Base-by-base conservation (phyloP, 257 asterid genomes). In the Solanum neorickii region DNA sequence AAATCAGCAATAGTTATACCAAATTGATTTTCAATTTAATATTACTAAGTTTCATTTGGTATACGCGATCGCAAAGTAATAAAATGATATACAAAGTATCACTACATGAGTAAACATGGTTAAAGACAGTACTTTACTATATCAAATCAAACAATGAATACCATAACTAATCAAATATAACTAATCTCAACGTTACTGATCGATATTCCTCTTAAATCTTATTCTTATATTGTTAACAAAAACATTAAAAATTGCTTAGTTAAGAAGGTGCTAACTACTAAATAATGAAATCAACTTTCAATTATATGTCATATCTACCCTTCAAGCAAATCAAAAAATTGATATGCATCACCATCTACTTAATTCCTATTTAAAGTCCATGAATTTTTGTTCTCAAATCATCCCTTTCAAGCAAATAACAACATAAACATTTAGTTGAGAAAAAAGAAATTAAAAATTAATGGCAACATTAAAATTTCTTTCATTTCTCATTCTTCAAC, bases 391-490 rank as follows among this genome's bases (percentile, higher is more conserved):
- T 35, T 12, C 12, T 2, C 25, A 9, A 62, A 62, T 59, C 77
- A 84, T 44, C 77, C 21, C 46, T 15, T 37, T 29, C 76, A 29
- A 69, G 29, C 74, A 56, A 59, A 66, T n/a, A 82, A 56, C 12
- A 29, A 13, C 18, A 56, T 18, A 18, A 7, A 83, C 18, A 44
- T 83, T n/a, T 66, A 12, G 33, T n/a, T 66, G 33, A n/a, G 29
- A 23, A 60, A 78, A 92, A 33, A 49, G 59, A 49, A 49, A 49
- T 11, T 72, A 77, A 92, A 49, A 49, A 49, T 11, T 72, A 77
- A 92, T 91, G 93, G 92, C 84, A 83, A 76, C 76, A 33, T 76
- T 84, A 29, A 91, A 92, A 87, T 87, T 47, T 56, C 29, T 87
- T 15, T 70, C 83, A 7, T 59, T 88, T 91, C 77, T 87, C 77